Base-by-base conservation (phyloP, 2,329 filamentous ascomycete species). In the Fusarium sp. region DNA sequence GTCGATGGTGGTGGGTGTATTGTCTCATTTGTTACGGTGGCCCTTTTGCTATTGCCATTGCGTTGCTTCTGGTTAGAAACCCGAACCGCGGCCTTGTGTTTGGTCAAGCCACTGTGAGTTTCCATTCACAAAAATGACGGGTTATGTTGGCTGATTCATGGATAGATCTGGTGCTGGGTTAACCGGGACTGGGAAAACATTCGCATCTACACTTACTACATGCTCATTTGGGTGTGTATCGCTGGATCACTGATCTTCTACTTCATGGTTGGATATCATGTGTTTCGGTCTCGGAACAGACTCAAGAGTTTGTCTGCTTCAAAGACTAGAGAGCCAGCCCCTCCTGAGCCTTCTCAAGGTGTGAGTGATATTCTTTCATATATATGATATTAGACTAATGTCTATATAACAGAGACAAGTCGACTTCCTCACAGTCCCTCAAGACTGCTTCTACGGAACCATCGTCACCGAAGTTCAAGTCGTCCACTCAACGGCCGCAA, bases 1-100 rank as follows among this genome's bases (percentile, higher is more conserved):
- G 87, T n/a, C 86, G 86, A 48, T 92, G 92, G 77, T 87, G 91
- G 74, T 92, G 90, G 85, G 84, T 89, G 51, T 95, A 95, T 77
- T 85, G 90, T 40, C 54, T 90, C 3, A 80, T 90, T 48, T 93
- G 91, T 77, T 96, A 94, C 62, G 92, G 92, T 1, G 74, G 92
- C 2, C 92, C 92, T 0, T 88, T 91, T 30, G 77, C 92, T 34
- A 91, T 92, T 11, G 87, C 91, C 0, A 76, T 94, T 29, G 81
- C 86, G 22, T 89, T 92, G 65, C 83, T 94, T 29, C 84, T 92
- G 48, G 80, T 92, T 56, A 79, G 79, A 27, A 77, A 74, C 40
- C 69, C 78, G 8, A 65, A 72, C 15, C 77, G 79, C 16, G 81
- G 82, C 0, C 77, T 78, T 4, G 79, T 87, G 2, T 89, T 88